Percentiles rank a stretch among this genome's conserved stretches.
Conservation (phyloP, 495 filamentous ascomycete genomes). For the Neurospora africana region DNA sequence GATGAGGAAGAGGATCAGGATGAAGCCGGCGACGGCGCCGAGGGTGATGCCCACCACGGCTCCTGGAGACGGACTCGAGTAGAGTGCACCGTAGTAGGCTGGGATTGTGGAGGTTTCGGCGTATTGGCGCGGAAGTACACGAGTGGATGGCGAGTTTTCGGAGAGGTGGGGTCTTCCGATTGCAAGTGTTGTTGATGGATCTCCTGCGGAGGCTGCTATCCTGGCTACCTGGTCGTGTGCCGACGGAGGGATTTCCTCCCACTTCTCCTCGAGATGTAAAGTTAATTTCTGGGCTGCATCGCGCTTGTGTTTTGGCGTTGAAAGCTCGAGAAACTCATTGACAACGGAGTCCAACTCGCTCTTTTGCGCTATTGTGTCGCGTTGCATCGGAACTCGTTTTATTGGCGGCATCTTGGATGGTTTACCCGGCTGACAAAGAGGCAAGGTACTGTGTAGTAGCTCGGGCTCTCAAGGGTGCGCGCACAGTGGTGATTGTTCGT, state of each 20-base stretch:
- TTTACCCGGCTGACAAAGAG: background rate
- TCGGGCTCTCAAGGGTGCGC: background rate
- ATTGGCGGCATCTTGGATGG: background rate
- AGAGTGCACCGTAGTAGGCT: constrained; percentile 52
- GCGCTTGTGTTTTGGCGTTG: background rate
- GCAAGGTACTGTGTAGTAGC: background rate
- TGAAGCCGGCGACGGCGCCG: constrained; percentile 71
- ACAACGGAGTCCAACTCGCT: background rate
- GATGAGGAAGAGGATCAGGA: constrained; percentile 65
- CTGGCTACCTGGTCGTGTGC: background rate
- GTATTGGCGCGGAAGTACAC: background rate
- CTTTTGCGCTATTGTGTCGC: background rate
- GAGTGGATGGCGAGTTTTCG: background rate
- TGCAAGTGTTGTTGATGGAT: background rate
- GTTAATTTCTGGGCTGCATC: background rate
- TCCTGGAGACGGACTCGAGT: constrained; percentile 53
- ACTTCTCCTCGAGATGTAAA: background rate
- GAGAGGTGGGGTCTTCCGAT: background rate
- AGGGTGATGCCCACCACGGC: constrained; percentile 76
- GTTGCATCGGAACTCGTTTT: background rate
- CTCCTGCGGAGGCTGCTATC: background rate
- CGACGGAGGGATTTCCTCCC: background rate
- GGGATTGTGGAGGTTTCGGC: constrained; percentile 40
- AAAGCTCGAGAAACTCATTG: background rate
- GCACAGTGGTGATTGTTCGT: background rate